Percentiles rank a stretch among this genome's conserved stretches.
phyloP scores from a whole-genome alignment of 2,329 filamentous ascomycete genomes.

The Ophiostoma ulmi region DNA sequence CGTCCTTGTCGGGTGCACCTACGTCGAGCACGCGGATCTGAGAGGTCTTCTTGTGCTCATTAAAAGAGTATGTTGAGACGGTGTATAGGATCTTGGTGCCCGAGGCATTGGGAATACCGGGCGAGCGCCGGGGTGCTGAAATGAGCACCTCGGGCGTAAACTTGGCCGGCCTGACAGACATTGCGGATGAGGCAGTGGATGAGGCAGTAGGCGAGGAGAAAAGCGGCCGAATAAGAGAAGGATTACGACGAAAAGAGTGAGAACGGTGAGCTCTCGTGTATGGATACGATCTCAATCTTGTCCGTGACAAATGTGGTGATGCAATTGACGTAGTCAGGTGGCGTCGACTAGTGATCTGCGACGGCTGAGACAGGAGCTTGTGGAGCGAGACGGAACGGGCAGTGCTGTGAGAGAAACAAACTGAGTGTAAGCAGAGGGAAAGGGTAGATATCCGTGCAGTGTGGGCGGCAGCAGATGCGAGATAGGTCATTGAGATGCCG shows the following conservation, averaged over 20 bases:
- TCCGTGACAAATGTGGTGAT: neutral
- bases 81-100: conserved; percentile 63
- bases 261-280: neutral
- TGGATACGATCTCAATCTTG: neutral
- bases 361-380: neutral
- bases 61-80: conserved; percentile 74
- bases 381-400: neutral
- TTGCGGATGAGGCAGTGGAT: conserved; percentile 34
- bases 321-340: neutral
- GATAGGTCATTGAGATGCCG: conserved; percentile 4
- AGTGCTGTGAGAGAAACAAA: neutral
- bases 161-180: conserved; percentile 65
- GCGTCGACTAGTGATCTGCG: conserved; percentile 2
- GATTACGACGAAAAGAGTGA: neutral
- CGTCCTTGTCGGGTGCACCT: conserved; percentile 50
- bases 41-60: conserved; percentile 61
- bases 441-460: neutral
- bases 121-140: conserved; percentile 66
- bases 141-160: conserved; percentile 75
- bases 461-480: neutral
- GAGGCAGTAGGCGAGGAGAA: neutral
- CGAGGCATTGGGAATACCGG: conserved; percentile 62
- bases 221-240: neutral
- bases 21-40: conserved; percentile 68
- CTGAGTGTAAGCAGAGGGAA: neutral